A percentile compares a stretch with the other conserved stretches of the same genome.
These are phyloP conservation scores for Trichoderma gracile DNA, from an alignment of 2,329 filamentous ascomycete genomes.

Conservation along the genomic window DNA sequence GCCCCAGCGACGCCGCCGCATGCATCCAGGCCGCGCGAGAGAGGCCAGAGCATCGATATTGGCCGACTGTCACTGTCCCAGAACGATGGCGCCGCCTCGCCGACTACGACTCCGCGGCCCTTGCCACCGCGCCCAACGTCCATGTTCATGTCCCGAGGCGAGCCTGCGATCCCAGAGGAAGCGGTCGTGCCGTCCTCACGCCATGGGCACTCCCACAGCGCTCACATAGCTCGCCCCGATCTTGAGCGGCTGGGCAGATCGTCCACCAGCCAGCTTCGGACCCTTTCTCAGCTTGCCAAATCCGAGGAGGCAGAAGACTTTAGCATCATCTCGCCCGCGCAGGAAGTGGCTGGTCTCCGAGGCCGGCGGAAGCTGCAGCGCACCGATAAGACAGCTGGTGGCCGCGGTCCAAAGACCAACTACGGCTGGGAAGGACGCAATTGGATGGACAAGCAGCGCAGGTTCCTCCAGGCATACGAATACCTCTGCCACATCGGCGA, in stretches of 20 bases:
- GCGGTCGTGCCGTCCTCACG: slow-evolving; percentile 37
- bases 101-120: slow-evolving; percentile 46
- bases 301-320: slow-evolving; percentile 77
- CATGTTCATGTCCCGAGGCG: slow-evolving; percentile 60
- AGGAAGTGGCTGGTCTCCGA: slow-evolving; percentile 85
- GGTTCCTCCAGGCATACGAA: slow-evolving; percentile 95
- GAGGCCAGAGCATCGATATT: slow-evolving; percentile 66
- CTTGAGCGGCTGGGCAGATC: slow-evolving; percentile 82
- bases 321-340: slow-evolving; percentile 70
- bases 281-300: slow-evolving; percentile 79
- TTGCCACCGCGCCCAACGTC: slow-evolving; percentile 57
- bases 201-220: slow-evolving; percentile 36
- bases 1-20: slow-evolving; percentile 39
- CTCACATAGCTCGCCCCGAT: slow-evolving; percentile 65
- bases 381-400: slow-evolving; percentile 55
- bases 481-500: slow-evolving; percentile 99
- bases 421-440: slow-evolving; percentile 80
- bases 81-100: slow-evolving; percentile 44
- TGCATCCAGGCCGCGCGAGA: slow-evolving; percentile 46
- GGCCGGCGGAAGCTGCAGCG: slow-evolving; percentile 82
- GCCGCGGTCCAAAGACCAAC: slow-evolving; percentile 47
- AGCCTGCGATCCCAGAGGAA: slow-evolving; percentile 48
- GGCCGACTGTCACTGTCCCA: slow-evolving; percentile 55
- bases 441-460: slow-evolving; percentile 99
- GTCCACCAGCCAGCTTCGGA: slow-evolving; percentile 84